Evolutionary conservation across 768 basidiomycete species (phyloP), one percentile per base, ranked within the genome.

Genomic region (Phlebiopsis gigantea): DNA sequence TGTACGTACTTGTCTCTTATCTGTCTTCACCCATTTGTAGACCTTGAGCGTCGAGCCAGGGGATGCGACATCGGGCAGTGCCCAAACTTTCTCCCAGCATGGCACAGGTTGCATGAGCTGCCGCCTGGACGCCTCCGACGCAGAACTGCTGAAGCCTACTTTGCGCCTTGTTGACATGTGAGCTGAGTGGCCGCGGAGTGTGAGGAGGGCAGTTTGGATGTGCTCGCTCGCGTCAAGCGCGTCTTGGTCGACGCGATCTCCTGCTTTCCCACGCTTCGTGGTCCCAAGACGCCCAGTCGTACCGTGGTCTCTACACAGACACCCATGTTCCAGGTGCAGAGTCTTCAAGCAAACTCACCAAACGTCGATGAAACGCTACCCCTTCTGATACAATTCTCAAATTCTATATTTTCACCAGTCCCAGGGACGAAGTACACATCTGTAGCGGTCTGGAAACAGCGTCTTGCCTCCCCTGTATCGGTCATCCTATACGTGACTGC

Each of bases 61-160:
- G 17, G 80, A 63, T 22, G 80, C 73, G 53, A 74, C 75, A 56
- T 85, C 85, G 31, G 85, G 80, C 12, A 76, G 69, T 10, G 80
- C 75, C 88, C 88, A 89, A 31, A 77, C 74, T 71, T 86, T 88
- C 71, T 92, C 89, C 90, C 90, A 93, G 61, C 85, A 88, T 25
- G 78, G 81, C n/a, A 92, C 90, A 6, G 90, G 90, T 65, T 89
- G 88, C 87, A 92, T 90, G n/a, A 91, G 76, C 69, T 90, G 87
- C 57, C 89, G 80, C 39, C 89, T 79, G 30, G 89, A 88, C 46
- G 88, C 87, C 69, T 92, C 89, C 2, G 88, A 87, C 49, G 85
- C 86, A 47, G 87, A 85, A 22, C 78, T 76, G 65, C 84, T 88
- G 59, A 91, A 83, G 5, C 89, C 89, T 50, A 90, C 87, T 68